Evolutionary conservation across 257 asterid species (phyloP).

Genomic region (Oldenlandia corymbosa): DNA sequence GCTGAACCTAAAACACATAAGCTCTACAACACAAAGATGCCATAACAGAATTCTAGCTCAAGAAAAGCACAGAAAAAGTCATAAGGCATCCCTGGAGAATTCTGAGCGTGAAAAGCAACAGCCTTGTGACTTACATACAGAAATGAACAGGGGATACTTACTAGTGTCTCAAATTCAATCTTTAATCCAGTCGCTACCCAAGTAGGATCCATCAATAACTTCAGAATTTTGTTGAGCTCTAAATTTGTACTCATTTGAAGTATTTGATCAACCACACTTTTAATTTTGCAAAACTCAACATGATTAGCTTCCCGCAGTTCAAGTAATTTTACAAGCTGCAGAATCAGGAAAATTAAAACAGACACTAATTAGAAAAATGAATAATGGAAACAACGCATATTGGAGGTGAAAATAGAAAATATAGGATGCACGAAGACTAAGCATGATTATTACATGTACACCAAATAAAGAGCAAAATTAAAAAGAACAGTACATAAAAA

Average conservation of each 20-base stretch:
- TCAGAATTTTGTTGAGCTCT: slow-evolving; percentile 59
- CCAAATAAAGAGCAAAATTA: no score
- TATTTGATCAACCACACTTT: slow-evolving; percentile 68
- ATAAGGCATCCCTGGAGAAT: neutral
- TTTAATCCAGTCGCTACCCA: slow-evolving; percentile 91
- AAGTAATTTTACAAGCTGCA: slow-evolving; percentile 93
- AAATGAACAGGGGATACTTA: slow-evolving; percentile 28
- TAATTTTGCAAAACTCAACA: slow-evolving; percentile 85
- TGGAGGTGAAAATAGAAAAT: neutral
- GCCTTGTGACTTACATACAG: slow-evolving; percentile 1
- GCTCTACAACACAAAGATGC: neutral
- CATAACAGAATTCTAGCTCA: slow-evolving; percentile 1
- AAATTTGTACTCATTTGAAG: slow-evolving; percentile 47
- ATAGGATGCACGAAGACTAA: neutral
- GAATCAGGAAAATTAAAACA: slow-evolving; percentile 9
- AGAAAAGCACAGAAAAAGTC: neutral
- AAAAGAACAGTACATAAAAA: no score
- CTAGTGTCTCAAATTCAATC: slow-evolving; percentile 71
- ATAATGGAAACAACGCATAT: neutral
- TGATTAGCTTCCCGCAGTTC: slow-evolving; percentile 96
- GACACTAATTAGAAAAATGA: neutral
- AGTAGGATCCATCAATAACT: slow-evolving; percentile 77
- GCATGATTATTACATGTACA: no score
- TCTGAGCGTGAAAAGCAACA: neutral
- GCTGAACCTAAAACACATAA: neutral